Conservation (phyloP, 352 stramenopile genomes). For the Phytopythium litorale region DNA sequence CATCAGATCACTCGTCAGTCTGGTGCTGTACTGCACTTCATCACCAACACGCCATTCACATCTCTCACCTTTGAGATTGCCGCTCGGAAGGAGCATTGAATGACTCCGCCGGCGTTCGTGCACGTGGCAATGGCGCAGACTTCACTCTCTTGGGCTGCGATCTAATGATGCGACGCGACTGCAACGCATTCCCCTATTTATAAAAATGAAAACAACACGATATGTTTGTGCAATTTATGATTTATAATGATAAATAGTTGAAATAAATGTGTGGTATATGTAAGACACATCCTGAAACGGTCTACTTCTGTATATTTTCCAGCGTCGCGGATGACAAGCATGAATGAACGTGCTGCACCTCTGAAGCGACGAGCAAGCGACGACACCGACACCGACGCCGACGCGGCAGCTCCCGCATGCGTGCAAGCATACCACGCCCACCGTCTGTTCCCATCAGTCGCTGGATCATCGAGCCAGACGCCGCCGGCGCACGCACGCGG, state of each 20-base stretch:
- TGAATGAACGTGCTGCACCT: not conserved
- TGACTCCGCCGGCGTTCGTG: conserved; percentile 12
- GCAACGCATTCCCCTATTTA: not conserved
- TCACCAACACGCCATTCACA: conserved; percentile 5
- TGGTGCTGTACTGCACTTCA: not conserved
- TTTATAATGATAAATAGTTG: not conserved
- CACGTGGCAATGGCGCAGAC: conserved; percentile 10
- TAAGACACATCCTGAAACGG: not conserved
- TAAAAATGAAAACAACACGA: not conserved
- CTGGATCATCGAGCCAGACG: not conserved
- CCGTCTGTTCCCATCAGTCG: not conserved
- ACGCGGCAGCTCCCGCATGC: too few relatives aligned
- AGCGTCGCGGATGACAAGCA: not conserved
- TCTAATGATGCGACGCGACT: too few relatives aligned
- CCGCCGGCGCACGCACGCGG: not conserved
- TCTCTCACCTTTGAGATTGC: conserved; percentile 23
- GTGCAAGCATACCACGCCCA: conserved; percentile 1
- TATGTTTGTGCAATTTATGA: not conserved
- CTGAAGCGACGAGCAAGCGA: not conserved
- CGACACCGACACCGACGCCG: not conserved
- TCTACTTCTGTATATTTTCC: not conserved
- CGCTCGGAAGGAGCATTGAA: conserved; percentile 16
- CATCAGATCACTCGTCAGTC: not conserved
- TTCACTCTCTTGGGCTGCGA: conserved; percentile 9
- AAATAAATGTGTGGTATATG: not conserved